Conservation (phyloP, 345 rosid species). For the Luvunga scandens region DNA sequence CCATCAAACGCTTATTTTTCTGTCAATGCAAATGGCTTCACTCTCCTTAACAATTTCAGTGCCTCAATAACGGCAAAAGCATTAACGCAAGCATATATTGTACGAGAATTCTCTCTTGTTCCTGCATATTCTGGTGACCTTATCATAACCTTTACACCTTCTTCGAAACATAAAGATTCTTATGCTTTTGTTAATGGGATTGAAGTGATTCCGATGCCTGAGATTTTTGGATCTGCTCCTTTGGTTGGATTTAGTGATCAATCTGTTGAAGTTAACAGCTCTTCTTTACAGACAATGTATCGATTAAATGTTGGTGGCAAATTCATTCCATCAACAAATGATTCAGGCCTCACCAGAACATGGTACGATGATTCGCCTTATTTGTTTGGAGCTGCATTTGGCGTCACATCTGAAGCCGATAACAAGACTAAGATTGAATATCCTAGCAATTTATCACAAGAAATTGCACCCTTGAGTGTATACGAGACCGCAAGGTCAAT, state of each 20-base stretch:
- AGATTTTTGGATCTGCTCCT: conserved; percentile 31
- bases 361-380: conserved; percentile 63
- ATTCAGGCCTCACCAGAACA: conserved; percentile 43
- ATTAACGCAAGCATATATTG: conserved; percentile 41
- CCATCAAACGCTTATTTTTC: conserved; percentile 34
- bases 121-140: conserved; percentile 30
- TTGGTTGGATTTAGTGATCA: conserved; percentile 39
- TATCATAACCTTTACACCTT: conserved; percentile 37
- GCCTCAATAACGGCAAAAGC: conserved; percentile 49
- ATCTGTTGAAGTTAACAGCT: conserved; percentile 12
- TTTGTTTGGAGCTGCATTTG: conserved; percentile 35
- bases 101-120: conserved; percentile 39
- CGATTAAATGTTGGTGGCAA: conserved; percentile 58
- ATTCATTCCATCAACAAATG: conserved; percentile 35
- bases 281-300: conserved; percentile 49
- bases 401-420: conserved; percentile 22
- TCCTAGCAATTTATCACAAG: conserved; percentile 13
- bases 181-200: conserved; percentile 61
- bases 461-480: conserved; percentile 43
- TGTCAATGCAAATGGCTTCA: conserved; percentile 36
- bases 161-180: conserved; percentile 20
- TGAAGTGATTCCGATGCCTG: conserved; percentile 44
- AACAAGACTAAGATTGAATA: conserved; percentile 25
- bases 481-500: conserved; percentile 45
- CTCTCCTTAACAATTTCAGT: conserved; percentile 54